Base-by-base conservation (phyloP, 2,329 filamentous ascomycete species). In the Penicillium sp. region DNA sequence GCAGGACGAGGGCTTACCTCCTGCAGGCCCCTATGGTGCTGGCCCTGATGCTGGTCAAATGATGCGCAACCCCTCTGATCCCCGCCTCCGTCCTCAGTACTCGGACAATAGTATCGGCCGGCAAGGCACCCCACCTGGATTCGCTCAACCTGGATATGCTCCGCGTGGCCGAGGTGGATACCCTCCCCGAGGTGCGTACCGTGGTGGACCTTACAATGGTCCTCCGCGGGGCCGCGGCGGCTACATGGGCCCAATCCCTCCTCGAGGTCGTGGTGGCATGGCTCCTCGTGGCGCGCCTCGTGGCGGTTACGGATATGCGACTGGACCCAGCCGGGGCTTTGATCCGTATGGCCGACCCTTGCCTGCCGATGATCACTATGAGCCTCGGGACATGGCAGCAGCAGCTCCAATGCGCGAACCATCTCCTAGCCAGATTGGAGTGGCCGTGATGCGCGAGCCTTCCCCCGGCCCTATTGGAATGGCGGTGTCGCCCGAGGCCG, bases 121-220 rank as follows among this genome's bases (percentile, higher is more conserved):
- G 57, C 69, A 74, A 57, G 75, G 74, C n/a, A 67, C 72, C 37
- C 68, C 72, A 33, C 69, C 73, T 41, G 39, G 39, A 22, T 41
- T 41, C 19, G 39, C 39, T 14, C 68, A 69, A 11, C 69, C 70
- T 56, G 77, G 76, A 13, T 84, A 80, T 59, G 79, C 73, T 3
- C 75, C 79, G 9, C 82, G 84, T 55, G 83, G 85, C 24, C 80
- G 87, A 67, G 86, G 84, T 63, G 80, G 79, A 7, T 84, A 81
- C 61, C 77, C 76, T 3, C 71, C 73, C 22, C 72, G 78, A 53
- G 78, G 82, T 49, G 76, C 69, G 11, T 78, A 77, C 63, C 72
- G 75, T 14, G 75, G 75, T 39, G 72, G 70, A 10, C 71, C 75
- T 27, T 73, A 78, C 50, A 72, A 69, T 29, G 73, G 71, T 6